These are phyloP conservation scores for Lachnellula suecica DNA, from an alignment of 2,329 filamentous ascomycete genomes.

Conservation along the genomic window DNA sequence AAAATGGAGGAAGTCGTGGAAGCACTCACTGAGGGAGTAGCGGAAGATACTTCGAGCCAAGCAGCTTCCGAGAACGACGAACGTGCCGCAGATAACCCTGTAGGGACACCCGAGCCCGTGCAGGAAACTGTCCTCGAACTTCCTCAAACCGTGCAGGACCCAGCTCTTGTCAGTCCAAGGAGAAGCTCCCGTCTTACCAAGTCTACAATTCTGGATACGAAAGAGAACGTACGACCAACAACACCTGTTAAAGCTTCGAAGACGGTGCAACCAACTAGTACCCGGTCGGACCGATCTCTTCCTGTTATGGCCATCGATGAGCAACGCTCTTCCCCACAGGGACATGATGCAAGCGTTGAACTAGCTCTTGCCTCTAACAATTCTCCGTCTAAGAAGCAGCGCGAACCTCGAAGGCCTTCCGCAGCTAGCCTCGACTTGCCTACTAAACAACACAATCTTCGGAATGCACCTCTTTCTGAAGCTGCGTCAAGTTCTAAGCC, in stretches of 20 bases:
- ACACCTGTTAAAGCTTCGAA: slow-evolving; percentile 3
- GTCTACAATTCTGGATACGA: slow-evolving; percentile 8
- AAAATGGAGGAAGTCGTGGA: neutral
- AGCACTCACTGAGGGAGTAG: neutral
- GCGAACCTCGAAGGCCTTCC: slow-evolving; percentile 14
- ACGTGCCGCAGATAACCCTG: neutral
- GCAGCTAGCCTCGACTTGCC: neutral
- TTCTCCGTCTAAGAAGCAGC: slow-evolving; percentile 24
- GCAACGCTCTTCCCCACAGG: slow-evolving; percentile 17
- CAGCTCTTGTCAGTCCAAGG: slow-evolving; percentile 10
- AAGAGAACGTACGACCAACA: slow-evolving; percentile 12
- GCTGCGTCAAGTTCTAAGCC: neutral
- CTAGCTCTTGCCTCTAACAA: slow-evolving; percentile 26
- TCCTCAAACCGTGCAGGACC: neutral
- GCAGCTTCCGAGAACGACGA: no score
- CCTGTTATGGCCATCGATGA: slow-evolving; percentile 23
- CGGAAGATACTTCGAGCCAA: neutral
- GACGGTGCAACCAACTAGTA: slow-evolving; percentile 5
- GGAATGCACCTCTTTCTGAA: neutral
- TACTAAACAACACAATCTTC: neutral
- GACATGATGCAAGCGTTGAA: slow-evolving; percentile 32
- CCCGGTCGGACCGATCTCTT: slow-evolving; percentile 12
- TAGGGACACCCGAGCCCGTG: neutral
- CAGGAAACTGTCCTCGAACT: slow-evolving; percentile 3
- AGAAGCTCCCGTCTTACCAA: slow-evolving; percentile 20